These are phyloP conservation scores for Boletus insuetus DNA, from an alignment of 768 basidiomycete genomes.

Conservation along the genomic window DNA sequence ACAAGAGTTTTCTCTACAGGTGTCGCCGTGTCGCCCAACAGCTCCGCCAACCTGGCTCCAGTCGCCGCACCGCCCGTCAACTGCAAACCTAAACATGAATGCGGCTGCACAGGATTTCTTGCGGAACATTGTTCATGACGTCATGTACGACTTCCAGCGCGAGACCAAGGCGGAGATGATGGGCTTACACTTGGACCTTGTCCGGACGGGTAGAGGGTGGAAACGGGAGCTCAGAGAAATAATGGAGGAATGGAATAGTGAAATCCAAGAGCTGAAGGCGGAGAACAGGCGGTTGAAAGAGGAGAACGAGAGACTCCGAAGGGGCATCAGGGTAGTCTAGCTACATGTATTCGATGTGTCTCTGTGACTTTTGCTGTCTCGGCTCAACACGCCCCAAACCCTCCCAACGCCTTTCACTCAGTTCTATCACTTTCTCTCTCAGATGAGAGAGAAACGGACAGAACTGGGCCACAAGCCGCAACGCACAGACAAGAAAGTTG, in stretches of 20 bases:
- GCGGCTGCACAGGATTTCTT: conserved; percentile 53
- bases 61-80: conserved; percentile 37
- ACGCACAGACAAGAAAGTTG: too few species aligned
- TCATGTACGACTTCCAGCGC: conserved; percentile 69
- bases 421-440: too few species aligned
- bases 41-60: conserved; percentile 36
- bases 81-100: conserved; percentile 26
- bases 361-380: too few species aligned
- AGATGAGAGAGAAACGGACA: too few species aligned
- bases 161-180: conserved; percentile 72
- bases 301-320: conserved; percentile 61
- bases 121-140: conserved; percentile 63
- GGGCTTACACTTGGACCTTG: conserved; percentile 70
- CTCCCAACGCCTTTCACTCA: too few species aligned
- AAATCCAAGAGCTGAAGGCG: conserved; percentile 44
- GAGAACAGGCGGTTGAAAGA: conserved; percentile 56
- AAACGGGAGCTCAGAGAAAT: conserved; percentile 58
- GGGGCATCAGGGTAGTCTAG: conserved; percentile 22
- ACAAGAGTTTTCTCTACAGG: conserved; percentile 49
- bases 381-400: too few species aligned
- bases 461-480: too few species aligned
- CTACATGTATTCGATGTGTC: too few species aligned
- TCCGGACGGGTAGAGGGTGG: conserved; percentile 70
- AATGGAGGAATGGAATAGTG: conserved; percentile 61
- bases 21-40: conserved; percentile 52